Evolutionary conservation across 2,329 filamentous ascomycete genomes (phyloP), one percentile per base, ranked within the genome.

Genomic region (Hypoxylon sp.): DNA sequence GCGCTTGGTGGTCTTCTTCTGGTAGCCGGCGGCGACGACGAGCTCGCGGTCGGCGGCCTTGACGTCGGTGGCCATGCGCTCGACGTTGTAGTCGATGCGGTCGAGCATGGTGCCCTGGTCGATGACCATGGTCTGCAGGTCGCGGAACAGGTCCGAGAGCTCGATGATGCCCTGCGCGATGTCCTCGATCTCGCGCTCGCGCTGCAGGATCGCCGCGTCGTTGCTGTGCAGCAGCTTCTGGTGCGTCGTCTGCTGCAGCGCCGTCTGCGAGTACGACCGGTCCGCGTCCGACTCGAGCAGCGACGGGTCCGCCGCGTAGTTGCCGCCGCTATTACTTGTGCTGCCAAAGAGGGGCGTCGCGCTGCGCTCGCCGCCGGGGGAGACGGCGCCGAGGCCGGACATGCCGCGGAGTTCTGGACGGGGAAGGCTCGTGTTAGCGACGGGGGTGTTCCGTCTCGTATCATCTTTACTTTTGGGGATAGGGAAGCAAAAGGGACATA

Each of bases 161-260:
- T 98, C 94, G 70, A 99, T 98, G 75, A 99, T 98, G 55, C 95
- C 94, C 73, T 97, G 93, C 2, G 95, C 95, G 63, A 99, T 99
- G 68, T 97, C 93, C 71, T 96, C 96, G 69, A 99, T 99, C 75
- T 98, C 95, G 35, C 90, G 88, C 76, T 99, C 95, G 63, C 95
- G 90, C 74, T 98, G 95, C 60, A 88, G 85, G 67, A 99, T 98
- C 31, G 86, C 86, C 2, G 88, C 82, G 72, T 98, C 94, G 70
- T 96, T 92, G 56, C 88, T 89, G 56, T 88, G 85, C 24, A 90
- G 78, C 54, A 85, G 82, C 65, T 83, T 84, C 69, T 87, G 84
- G 51, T 65, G 66, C 37, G 91, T 91, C 67, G 92, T 90, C 71
- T 93, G 68, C 38, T 68, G 89, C 1, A 98, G 83, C 0, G 94